phyloP scores from a whole-genome alignment of 345 rosid genomes.

The Eucalyptus rudis region DNA sequence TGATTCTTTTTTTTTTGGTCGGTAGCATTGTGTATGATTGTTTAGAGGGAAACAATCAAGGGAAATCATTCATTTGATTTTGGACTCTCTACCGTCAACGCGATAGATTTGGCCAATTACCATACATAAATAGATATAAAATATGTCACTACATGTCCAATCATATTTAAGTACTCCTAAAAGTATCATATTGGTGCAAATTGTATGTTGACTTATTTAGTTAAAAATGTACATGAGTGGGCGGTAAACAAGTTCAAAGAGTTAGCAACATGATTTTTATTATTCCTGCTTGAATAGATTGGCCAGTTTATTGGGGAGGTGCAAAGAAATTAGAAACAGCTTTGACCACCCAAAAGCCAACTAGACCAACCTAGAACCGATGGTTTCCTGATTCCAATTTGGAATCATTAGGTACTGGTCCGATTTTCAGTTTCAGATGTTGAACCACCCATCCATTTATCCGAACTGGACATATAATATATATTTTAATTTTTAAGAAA shows the following conservation, averaged over 20 bases:
- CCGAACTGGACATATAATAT: fast-evolving
- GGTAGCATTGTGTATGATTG: not conserved
- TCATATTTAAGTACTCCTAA: not conserved
- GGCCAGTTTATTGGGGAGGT: not conserved
- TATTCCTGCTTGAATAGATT: not conserved
- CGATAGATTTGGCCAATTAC: not conserved
- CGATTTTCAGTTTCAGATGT: fast-evolving
- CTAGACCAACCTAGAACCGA: fast-evolving
- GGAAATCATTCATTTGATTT: not conserved
- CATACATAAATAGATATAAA: not conserved
- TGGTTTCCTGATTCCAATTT: no score
- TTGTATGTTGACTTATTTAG: not conserved
- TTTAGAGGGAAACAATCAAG: not conserved
- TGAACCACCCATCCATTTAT: fast-evolving
- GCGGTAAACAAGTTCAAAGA: not conserved
- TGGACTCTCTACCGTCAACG: not conserved
- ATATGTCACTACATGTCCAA: not conserved
- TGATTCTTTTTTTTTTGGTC: no score
- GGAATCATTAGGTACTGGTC: fast-evolving
- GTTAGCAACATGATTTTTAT: not conserved
- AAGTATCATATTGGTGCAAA: not conserved
- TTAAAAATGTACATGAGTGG: not conserved
- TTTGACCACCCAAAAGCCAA: no score
- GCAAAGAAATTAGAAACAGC: no score
- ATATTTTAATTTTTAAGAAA: no score